These are phyloP conservation scores for Fusarium sp. DNA, from an alignment of 2,329 filamentous ascomycete species.

Conservation along the genomic window DNA sequence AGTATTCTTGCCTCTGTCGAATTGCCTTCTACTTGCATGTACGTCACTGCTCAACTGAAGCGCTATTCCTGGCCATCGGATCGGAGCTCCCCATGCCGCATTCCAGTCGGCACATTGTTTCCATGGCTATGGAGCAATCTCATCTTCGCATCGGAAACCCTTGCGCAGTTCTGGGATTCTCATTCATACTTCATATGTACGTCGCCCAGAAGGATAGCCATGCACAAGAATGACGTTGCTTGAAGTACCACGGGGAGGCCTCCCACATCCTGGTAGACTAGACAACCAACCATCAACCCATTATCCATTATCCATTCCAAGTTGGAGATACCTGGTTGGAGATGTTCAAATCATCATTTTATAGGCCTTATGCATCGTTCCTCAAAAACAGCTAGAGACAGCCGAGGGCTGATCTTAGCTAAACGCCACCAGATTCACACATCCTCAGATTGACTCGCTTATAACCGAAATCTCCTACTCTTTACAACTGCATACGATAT, in stretches of 20 bases:
- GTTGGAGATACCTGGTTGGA: not conserved
- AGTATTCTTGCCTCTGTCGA: not conserved
- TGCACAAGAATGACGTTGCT: too few species aligned
- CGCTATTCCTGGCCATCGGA: slow-evolving; percentile 8
- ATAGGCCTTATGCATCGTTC: too few species aligned
- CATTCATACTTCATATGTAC: too few species aligned
- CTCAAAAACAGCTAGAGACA: not conserved
- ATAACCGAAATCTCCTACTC: too few species aligned
- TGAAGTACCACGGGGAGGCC: not conserved
- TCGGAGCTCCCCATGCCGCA: not conserved
- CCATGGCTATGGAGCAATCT: not conserved
- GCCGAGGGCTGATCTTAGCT: too few species aligned
- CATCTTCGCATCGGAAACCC: too few species aligned
- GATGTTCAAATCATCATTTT: not conserved
- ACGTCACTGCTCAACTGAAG: not conserved
- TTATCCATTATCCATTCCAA: not conserved
- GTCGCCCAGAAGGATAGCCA: too few species aligned
- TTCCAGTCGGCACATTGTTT: slow-evolving; percentile 12
- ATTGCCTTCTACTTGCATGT: slow-evolving; percentile 1
- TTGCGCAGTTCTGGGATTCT: too few species aligned
- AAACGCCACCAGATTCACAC: slow-evolving; percentile 2
- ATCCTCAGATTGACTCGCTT: too few species aligned
- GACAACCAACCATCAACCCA: not conserved
- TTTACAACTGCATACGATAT: too few species aligned
- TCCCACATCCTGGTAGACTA: not conserved